Conservation (phyloP, 2,329 filamentous ascomycete species). For the Alternaria longipes region DNA sequence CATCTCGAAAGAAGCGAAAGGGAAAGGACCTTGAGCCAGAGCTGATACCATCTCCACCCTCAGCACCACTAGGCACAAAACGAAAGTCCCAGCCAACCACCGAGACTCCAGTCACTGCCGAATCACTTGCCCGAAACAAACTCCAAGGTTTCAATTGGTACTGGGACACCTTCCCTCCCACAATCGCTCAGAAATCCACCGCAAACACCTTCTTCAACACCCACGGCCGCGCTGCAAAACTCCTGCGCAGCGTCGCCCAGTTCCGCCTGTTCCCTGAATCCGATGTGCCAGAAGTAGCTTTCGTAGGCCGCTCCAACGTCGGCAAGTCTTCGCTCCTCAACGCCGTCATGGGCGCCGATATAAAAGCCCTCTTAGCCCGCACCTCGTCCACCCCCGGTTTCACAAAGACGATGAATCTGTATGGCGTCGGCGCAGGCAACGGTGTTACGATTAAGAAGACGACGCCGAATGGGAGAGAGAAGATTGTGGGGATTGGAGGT, state of each 20-base stretch:
- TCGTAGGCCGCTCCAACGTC: conserved; percentile 75
- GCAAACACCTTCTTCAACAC: conserved; percentile 57
- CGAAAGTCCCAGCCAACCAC: conserved; percentile 5
- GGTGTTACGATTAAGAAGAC: conserved; percentile 38
- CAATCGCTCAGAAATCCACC: conserved; percentile 49
- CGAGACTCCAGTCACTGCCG: conserved; percentile 12
- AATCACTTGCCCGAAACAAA: conserved; percentile 3
- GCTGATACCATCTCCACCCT: conserved; percentile 28
- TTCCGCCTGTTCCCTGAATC: conserved; percentile 68
- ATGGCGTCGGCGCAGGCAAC: conserved; percentile 61
- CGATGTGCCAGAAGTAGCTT: conserved; percentile 68
- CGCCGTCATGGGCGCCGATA: conserved; percentile 61
- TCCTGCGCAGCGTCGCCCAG: conserved; percentile 67
- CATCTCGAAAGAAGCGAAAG: not conserved
- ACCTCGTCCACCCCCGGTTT: conserved; percentile 68
- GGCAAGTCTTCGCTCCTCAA: conserved; percentile 75
- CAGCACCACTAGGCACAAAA: conserved; percentile 12
- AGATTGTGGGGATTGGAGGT: conserved; percentile 51
- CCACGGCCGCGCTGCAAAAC: conserved; percentile 53
- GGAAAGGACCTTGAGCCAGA: not conserved
- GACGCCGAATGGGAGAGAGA: conserved; percentile 30
- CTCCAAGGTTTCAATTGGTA: conserved; percentile 43
- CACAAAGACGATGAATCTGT: conserved; percentile 73
- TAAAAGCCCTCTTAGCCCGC: conserved; percentile 48
- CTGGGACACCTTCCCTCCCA: conserved; percentile 44